These are phyloP conservation scores for Diaporthe citrichinensis DNA, from an alignment of 2,329 filamentous ascomycete species.

Conservation along the genomic window DNA sequence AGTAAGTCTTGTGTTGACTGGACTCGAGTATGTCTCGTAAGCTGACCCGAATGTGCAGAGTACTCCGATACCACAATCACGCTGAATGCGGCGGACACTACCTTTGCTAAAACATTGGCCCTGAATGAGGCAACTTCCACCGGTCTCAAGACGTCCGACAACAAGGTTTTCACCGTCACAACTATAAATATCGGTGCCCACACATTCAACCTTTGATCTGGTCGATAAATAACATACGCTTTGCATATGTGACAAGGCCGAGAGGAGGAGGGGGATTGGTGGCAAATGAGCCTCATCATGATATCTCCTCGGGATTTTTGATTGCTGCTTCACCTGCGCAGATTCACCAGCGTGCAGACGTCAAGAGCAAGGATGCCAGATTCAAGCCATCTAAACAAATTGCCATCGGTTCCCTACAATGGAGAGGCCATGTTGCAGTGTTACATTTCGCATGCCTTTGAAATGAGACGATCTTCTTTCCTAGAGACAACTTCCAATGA, in stretches of 20 bases:
- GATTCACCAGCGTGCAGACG: no score
- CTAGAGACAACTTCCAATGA: not conserved
- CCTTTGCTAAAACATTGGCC: slow-evolving; percentile 7
- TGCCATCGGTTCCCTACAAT: not conserved
- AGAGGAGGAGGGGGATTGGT: not conserved
- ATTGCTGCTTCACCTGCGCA: not conserved
- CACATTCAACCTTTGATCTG: slow-evolving; percentile 16
- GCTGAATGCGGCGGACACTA: slow-evolving; percentile 17
- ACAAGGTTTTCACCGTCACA: slow-evolving; percentile 9
- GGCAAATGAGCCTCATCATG: not conserved
- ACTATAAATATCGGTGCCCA: slow-evolving; percentile 16
- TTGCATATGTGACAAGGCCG: not conserved
- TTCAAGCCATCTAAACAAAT: not conserved
- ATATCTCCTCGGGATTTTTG: not conserved
- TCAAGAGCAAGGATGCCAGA: not conserved
- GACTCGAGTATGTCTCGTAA: not conserved
- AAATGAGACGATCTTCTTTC: not conserved
- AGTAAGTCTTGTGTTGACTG: not conserved
- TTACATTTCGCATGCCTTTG: not conserved
- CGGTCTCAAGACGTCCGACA: slow-evolving; percentile 14
- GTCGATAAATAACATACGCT: no score
- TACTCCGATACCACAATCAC: slow-evolving; percentile 22
- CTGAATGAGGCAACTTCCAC: slow-evolving; percentile 26
- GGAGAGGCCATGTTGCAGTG: not conserved
- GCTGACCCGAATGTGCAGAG: not conserved